Base-by-base conservation (phyloP, 176 grass and related monocot genomes). In the Dactylis glomerata region DNA sequence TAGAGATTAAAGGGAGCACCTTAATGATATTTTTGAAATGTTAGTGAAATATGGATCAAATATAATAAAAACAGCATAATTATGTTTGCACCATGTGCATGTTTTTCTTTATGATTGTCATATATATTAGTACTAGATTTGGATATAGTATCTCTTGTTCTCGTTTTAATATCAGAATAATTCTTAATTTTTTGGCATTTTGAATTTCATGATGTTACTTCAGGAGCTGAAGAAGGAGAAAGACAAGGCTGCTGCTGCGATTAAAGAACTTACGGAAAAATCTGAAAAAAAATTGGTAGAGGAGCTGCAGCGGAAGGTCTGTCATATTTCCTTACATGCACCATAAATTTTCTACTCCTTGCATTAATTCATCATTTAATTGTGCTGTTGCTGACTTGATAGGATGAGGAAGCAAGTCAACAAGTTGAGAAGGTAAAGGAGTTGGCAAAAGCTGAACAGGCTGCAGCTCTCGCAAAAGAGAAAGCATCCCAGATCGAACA, bases 141-240 rank as follows among this genome's bases (percentile, higher is more conserved):
- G 6, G 69, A 61, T 41, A 23, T 62, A 40, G 1, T 30, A n/a
- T 68, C 23, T 85, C 17, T 81, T 76, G 17, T 59, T 56, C 64
- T 24, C 10, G 76, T 73, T 81, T 51, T 40, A 81, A 12, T 85
- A 73, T 70, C 59, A n/a, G 45, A 49, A 24, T 15, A 26, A 44
- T 27, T 46, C 2, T 27, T 57, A 71, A 55, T 20, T 58, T 27
- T 73, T 67, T 84, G n/a, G 12, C 59, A 33, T 87, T 30, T 86
- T 82, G 30, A 27, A 77, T 83, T 77, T 75, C 36, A 59, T 86
- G 42, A 32, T 87, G 19, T 52, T 87, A 11, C 78, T 83, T 90
- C 68, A 99, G 96, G 96, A 99, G 82, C 84, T 96, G 71, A 92
- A 90, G 83, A 96, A 84, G 96, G 96, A 96, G 74, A 96, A 89